phyloP scores from a whole-genome alignment of 768 basidiomycete genomes.

The Strobilomyces echinocephalus region DNA sequence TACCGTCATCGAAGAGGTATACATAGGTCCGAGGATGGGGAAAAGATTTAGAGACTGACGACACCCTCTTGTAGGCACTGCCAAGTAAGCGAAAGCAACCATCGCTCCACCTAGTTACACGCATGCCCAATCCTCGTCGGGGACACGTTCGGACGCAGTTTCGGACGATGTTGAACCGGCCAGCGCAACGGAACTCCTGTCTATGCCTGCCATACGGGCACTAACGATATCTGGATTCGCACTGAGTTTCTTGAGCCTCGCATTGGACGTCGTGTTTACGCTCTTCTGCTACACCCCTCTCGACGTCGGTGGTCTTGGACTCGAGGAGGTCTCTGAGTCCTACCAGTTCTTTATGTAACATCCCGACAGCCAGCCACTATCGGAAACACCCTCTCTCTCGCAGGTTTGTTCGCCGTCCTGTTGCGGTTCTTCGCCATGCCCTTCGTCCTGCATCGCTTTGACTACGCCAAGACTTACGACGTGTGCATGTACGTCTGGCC shows the following conservation, averaged over 20 bases:
- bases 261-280: background rate
- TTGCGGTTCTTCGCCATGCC: background rate
- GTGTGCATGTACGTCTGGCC: slow-evolving; percentile 53
- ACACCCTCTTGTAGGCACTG: slow-evolving; percentile 11
- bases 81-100: slow-evolving; percentile 7
- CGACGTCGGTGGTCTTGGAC: background rate
- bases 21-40: background rate
- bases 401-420: background rate
- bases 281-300: background rate
- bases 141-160: background rate
- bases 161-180: background rate
- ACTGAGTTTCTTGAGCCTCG: background rate
- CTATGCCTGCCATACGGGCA: background rate
- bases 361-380: background rate
- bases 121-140: background rate
- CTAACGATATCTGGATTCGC: background rate
- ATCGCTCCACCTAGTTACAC: background rate
- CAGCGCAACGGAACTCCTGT: background rate
- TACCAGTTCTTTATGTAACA: background rate
- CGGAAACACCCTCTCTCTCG: background rate
- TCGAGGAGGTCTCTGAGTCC: background rate
- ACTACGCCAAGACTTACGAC: slow-evolving; percentile 46
- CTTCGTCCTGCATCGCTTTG: slow-evolving; percentile 15
- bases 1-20: slow-evolving; percentile 21
- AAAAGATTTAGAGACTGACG: background rate